Evolutionary conservation across 1,284 basidiomycete species (phyloP), one percentile per base, ranked within the genome.

Genomic region (Fomes fomentarius): DNA sequence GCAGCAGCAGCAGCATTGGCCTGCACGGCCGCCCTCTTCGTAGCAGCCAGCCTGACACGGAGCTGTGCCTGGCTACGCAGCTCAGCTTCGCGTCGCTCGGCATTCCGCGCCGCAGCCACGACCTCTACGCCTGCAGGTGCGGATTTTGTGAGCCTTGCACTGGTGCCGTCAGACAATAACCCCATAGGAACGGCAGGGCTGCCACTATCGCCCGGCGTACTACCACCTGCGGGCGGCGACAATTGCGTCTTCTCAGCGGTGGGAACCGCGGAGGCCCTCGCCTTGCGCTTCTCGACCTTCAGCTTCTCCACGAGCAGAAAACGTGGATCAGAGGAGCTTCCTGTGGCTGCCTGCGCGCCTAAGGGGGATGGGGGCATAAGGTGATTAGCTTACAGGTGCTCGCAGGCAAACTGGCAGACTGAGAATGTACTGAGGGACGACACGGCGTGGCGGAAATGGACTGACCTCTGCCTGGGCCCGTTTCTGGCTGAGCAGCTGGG

Each of bases 31-130:
- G 58, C 59, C 51, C 71, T 71, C 66, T 76, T 82, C 57, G 77
- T 80, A 40, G 76, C 76, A 15, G 76, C 78, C 30, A 85, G 73
- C 48, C 79, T 76, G 33, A 75, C 73, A 19, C 74, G 76, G 61
- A 84, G 64, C 54, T 74, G 78, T 46, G 79, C 78, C 62, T 80
- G 78, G 42, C 68, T 69, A 56, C 80, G 77, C 61, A 84, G 69
- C 57, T 71, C 58, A 68, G 74, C 66, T 82, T 83, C 54, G 72
- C 58, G 51, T 31, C 54, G 54, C 33, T 58, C 56, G 46, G 61
- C 57, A 50, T 46, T 48, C 56, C 54, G 57, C 56, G 48, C 59
- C 56, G 55, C 55, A 50, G 58, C 39, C 44, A 47, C 52, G 50
- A 28, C 45, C 40, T 54, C 45, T 31, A 38, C 39, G 48, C 34